Percentiles rank a stretch among this genome's conserved stretches.
Conservation (phyloP, 352 stramenopile genomes). For the Globisporangium acanthophoron region DNA sequence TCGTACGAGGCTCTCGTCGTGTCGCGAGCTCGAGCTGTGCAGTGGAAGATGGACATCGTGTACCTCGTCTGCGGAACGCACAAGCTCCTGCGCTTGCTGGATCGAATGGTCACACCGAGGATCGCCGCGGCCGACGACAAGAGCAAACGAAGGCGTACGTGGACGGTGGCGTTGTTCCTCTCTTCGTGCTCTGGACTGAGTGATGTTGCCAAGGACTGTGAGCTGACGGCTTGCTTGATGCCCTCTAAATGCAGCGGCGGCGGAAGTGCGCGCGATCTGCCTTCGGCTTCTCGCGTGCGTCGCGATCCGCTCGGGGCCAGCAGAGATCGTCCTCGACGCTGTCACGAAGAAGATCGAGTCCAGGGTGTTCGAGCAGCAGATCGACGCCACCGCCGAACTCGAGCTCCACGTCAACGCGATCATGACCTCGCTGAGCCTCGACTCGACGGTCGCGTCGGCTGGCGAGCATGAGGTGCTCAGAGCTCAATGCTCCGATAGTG, state of each 20-base stretch:
- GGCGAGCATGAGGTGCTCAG: slow-evolving; percentile 27
- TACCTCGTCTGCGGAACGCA: slow-evolving; percentile 62
- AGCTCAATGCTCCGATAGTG: too few relatives aligned
- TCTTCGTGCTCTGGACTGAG: background rate
- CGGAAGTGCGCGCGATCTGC: slow-evolving; percentile 37
- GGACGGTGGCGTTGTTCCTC: background rate
- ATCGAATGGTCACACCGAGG: slow-evolving; percentile 43
- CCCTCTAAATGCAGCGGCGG: slow-evolving; percentile 22
- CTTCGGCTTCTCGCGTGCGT: slow-evolving; percentile 45
- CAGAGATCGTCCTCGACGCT: slow-evolving; percentile 27
- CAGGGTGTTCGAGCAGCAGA: slow-evolving; percentile 21
- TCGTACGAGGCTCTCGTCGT: slow-evolving; percentile 44
- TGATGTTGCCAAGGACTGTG: background rate
- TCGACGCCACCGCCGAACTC: slow-evolving; percentile 49
- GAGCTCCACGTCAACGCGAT: slow-evolving; percentile 43
- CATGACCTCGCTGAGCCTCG: slow-evolving; percentile 20
- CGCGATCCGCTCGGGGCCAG: slow-evolving; percentile 35
- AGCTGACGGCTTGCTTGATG: too few relatives aligned
- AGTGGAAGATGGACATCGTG: slow-evolving; percentile 75
- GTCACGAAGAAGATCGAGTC: slow-evolving; percentile 26
- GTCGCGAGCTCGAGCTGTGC: slow-evolving; percentile 30
- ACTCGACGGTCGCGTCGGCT: slow-evolving; percentile 8
- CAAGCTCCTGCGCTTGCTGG: slow-evolving; percentile 38
- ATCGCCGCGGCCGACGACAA: slow-evolving; percentile 11
- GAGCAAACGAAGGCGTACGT: slow-evolving; percentile 34